Conservation (phyloP, 768 basidiomycete genomes). For the Cystobasidium ongulense region DNA sequence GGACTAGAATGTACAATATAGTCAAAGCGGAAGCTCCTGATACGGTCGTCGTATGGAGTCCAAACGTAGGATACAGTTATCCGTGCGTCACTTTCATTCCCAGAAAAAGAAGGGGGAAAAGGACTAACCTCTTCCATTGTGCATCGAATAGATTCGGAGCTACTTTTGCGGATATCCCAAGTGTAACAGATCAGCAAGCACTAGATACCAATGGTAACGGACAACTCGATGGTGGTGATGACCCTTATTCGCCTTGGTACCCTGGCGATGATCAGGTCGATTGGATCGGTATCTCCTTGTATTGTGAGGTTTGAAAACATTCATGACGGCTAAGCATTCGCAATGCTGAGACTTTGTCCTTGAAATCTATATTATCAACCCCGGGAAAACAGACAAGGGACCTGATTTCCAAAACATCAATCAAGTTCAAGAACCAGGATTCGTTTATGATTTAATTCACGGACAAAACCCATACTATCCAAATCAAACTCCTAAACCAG, state of each 20-base stretch:
- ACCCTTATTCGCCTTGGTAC: constrained; percentile 41
- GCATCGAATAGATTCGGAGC: constrained; percentile 32
- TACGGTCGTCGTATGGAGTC: constrained; percentile 42
- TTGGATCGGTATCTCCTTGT: constrained; percentile 43
- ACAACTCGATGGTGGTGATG: constrained; percentile 37
- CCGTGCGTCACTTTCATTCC: not conserved
- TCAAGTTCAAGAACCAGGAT: constrained; percentile 22
- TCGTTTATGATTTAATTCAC: constrained; percentile 22
- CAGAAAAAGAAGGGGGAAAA: no score
- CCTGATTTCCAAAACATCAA: constrained; percentile 34
- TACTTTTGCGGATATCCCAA: not conserved
- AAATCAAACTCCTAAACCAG: not conserved
- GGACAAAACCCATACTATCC: constrained; percentile 31
- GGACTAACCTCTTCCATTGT: not conserved
- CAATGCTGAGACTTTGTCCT: no score
- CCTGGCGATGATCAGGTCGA: constrained; percentile 42
- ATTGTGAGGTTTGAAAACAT: constrained; percentile 36
- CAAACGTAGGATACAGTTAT: constrained; percentile 36
- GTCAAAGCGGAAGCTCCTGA: constrained; percentile 39
- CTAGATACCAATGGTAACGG: constrained; percentile 42
- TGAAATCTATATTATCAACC: not conserved
- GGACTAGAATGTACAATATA: constrained; percentile 37
- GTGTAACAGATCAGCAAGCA: constrained; percentile 33
- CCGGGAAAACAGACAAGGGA: constrained; percentile 28
- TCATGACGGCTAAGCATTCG: not conserved